Base-by-base conservation (phyloP, 2,329 filamentous ascomycete genomes). In the Xylaria sp. region DNA sequence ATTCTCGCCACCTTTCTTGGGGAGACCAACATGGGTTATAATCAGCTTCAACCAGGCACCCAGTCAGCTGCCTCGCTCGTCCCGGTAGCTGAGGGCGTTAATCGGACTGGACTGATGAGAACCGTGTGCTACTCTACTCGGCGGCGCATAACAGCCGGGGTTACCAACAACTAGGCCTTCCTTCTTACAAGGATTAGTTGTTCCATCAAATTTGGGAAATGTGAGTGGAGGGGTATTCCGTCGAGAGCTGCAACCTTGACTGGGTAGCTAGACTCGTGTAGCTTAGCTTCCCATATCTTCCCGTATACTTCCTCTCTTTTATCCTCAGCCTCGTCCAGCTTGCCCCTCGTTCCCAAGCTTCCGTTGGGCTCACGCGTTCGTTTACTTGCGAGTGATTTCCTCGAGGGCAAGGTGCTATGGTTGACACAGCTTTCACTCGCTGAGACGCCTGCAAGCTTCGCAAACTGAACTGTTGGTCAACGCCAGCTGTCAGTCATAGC, bases 161-260 rank as follows among this genome's bases (percentile, higher is more conserved):
- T 63, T 58, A 56, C 61, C 59, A 58, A 65, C 49, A 56, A 56
- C 64, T 60, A 62, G 62, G 59, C n/a, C 60, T 62, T 60, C 56
- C 67, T 13, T 53, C 54, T 64, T 55, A 54, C 68, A 69, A 64
- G 71, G 70, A 51, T 71, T 48, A 17, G 49, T 66, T 60, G 65
- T 68, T 65, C 58, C 63, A 66, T 70, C 55, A 56, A 55, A 63
- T 63, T 54, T 47, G 23, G 60, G 62, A 63, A 60, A 65, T 64
- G 67, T 63, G 57, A 55, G 48, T 63, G 64, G 64, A 58, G 59
- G 65, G 51, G 62, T 66, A 63, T 68, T 46, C 55, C 67, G 65
- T 67, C 54, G 48, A 60, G 48, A 63, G 57, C 53, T 65, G 43
- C 33, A 60, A 49, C 56, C 56, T 51, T 54, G 33, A 29, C 43